Evolutionary conservation across 345 rosid species (phyloP), one percentile per base, ranked within the genome.

Genomic region (Lumnitzera racemosa): DNA sequence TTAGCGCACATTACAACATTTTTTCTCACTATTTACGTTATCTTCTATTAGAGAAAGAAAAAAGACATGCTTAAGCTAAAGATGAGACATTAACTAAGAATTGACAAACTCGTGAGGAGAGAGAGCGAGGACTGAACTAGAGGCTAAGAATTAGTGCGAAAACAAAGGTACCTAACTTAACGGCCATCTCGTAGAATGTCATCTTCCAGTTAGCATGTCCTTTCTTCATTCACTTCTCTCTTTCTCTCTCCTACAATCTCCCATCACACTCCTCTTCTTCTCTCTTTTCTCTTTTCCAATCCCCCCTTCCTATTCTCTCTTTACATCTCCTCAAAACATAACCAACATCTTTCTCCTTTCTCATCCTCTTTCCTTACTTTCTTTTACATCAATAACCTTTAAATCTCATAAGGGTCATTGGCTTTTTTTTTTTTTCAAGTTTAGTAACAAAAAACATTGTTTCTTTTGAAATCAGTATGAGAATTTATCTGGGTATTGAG

Each of bases 61-160:
- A 36, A 36, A 7, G 43, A 36, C 43, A 36, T 27, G 31, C 0
- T 36, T 36, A 9, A 36, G 43, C 1, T 5, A 36, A 36, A 36
- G 43, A 36, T 36, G 4, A 36, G 43, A 36, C 43, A 36, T 36
- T 36, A 36, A 36, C 43, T 36, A 36, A 36, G 9, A 36, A 36
- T 5, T 36, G 43, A 36, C 43, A 7, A 36, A 36, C 43, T 5
- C 1, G 43, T 1, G 43, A 36, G 15, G 65, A 62, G 52, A 46
- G 29, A 51, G 31, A 23, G 61, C 55, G 70, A 61, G 53, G 76
- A 76, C 71, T 69, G 43, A 72, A 85, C 70, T 76, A 67, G 74
- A 47, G 72, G 72, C 89, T 95, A 89, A 87, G 59, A 87, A 82
- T 83, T 83, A 94, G 92, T 87, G 94, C 96, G 88, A 77, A 78